Evolutionary conservation across 2,329 filamentous ascomycete species (phyloP).

Genomic region (Aphanocladium album): DNA sequence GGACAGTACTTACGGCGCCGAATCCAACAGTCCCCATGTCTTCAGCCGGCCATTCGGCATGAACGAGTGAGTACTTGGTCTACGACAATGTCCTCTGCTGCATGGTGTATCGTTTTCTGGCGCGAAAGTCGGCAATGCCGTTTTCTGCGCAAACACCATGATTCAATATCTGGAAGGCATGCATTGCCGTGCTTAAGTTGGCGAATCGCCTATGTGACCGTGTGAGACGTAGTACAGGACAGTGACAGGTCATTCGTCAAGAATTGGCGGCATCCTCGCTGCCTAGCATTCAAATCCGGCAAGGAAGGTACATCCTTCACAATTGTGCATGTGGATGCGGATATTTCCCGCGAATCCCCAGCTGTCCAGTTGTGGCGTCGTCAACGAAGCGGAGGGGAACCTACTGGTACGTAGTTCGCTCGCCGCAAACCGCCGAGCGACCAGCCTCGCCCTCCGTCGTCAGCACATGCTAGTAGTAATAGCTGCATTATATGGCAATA

Average conservation of each 20-base stretch:
- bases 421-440: not conserved
- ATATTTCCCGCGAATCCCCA: not conserved
- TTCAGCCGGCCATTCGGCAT: not conserved
- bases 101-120: too few species aligned
- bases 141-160: too few species aligned
- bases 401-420: not conserved
- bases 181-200: not conserved
- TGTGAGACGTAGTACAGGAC: not conserved
- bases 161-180: not conserved
- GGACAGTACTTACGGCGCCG: not conserved
- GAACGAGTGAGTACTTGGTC: too few species aligned
- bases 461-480: not conserved
- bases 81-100: too few species aligned
- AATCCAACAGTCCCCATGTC: not conserved
- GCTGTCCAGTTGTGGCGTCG: constrained; percentile 4
- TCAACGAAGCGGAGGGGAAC: not conserved
- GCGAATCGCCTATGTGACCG: not conserved
- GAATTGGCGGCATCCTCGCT: not conserved
- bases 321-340: constrained; percentile 3
- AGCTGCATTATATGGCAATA: too few species aligned
- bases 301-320: not conserved
- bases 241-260: not conserved
- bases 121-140: too few species aligned
- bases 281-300: not conserved
- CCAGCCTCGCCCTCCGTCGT: not conserved